Evolutionary conservation across 768 basidiomycete genomes (phyloP).

Genomic region (Leucosporidium yakuticum): DNA sequence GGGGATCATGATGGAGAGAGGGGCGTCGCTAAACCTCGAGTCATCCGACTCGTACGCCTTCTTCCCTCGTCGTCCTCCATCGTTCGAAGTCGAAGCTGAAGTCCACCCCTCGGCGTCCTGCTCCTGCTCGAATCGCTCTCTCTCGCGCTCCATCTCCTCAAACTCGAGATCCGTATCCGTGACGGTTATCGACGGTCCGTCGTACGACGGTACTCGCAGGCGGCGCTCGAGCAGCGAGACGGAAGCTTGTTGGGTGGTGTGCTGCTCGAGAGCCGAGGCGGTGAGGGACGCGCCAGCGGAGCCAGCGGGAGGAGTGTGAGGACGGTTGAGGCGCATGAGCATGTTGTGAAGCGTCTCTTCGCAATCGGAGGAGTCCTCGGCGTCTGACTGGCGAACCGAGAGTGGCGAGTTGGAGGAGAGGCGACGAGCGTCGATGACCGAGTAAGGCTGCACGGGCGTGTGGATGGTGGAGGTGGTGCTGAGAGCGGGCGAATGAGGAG

Average conservation of each 20-base stretch:
- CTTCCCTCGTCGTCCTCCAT: no score
- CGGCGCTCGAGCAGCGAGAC: background rate
- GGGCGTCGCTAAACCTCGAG: background rate
- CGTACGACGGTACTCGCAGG: background rate
- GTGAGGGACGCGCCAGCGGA: no score
- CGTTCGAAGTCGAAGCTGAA: no score
- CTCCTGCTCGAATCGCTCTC: no score
- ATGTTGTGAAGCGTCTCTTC: conserved; percentile 27
- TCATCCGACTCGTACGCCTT: conserved; percentile 1
- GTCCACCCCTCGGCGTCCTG: no score
- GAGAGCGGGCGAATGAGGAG: background rate
- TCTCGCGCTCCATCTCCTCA: no score
- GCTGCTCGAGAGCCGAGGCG: no score
- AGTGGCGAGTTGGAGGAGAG: background rate
- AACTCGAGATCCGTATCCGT: no score
- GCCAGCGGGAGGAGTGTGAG: conserved; percentile 26
- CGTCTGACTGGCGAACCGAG: background rate
- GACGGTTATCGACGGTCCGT: background rate
- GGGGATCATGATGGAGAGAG: background rate
- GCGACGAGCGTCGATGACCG: background rate
- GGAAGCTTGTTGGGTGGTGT: background rate
- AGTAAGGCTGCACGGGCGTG: background rate
- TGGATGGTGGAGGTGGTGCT: background rate
- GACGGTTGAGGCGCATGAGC: conserved; percentile 28
- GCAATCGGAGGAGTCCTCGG: conserved; percentile 13